Conservation (phyloP, 345 rosid genomes). For the Lumnitzera littorea region DNA sequence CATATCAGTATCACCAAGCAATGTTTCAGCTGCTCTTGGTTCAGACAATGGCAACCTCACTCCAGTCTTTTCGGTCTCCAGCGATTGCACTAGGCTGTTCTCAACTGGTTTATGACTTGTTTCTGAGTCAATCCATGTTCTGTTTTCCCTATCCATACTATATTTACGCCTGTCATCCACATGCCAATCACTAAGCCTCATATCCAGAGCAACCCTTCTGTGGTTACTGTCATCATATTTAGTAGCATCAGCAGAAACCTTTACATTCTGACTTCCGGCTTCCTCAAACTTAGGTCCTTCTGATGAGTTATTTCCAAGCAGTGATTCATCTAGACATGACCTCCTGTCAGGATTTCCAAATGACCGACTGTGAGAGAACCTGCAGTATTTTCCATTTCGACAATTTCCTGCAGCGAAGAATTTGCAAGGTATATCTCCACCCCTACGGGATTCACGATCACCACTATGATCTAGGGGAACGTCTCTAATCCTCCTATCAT, state of each 20-base stretch:
- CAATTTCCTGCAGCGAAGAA: constrained; percentile 78
- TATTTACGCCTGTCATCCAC: constrained; percentile 28
- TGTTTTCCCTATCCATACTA: constrained; percentile 16
- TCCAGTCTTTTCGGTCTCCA: constrained; percentile 13
- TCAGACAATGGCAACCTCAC: constrained; percentile 9
- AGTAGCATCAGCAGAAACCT: constrained; percentile 19
- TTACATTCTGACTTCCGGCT: constrained; percentile 13
- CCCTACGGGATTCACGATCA: constrained; percentile 42
- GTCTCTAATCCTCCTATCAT: constrained; percentile 35
- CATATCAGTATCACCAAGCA: constrained; percentile 66
- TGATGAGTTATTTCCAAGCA: constrained; percentile 27
- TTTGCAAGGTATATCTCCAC: constrained; percentile 56
- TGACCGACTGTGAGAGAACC: constrained; percentile 58
- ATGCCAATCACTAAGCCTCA: constrained; percentile 25
- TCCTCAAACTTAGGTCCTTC: constrained; percentile 36
- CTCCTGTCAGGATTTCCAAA: constrained; percentile 50
- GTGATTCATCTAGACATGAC: constrained; percentile 28
- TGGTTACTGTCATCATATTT: constrained; percentile 23
- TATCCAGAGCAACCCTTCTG: constrained; percentile 23
- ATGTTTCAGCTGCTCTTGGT: constrained; percentile 34
- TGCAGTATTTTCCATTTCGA: constrained; percentile 71
- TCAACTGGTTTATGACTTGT: constrained; percentile 13
- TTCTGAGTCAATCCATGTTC: constrained; percentile 13
- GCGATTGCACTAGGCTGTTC: constrained; percentile 2
- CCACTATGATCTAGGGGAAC: constrained; percentile 26